phyloP scores from a whole-genome alignment of 495 filamentous ascomycete species.

The Aspergillus nidulans region DNA sequence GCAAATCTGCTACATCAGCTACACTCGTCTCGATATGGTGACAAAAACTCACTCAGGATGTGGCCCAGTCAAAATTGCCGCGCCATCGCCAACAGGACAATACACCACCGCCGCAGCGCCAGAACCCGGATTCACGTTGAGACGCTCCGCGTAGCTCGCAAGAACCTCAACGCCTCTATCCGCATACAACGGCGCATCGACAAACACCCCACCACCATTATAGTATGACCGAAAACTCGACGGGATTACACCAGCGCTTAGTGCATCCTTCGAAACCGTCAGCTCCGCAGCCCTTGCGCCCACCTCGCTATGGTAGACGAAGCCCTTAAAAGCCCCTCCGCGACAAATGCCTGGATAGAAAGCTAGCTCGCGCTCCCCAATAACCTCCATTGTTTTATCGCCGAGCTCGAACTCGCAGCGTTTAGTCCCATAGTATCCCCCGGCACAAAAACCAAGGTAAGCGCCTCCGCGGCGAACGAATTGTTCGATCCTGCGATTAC shows the following conservation, averaged over 20 bases:
- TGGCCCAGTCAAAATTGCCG: conserved; percentile 75
- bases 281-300: conserved; percentile 74
- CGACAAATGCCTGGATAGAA: conserved; percentile 88
- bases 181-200: conserved; percentile 62
- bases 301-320: conserved; percentile 84
- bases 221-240: conserved; percentile 75
- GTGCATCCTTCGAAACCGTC: conserved; percentile 56
- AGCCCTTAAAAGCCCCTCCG: conserved; percentile 84
- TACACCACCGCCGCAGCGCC: conserved; percentile 76
- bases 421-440: conserved; percentile 81
- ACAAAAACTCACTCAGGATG: conserved; percentile 78
- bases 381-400: conserved; percentile 73
- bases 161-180: conserved; percentile 71
- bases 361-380: conserved; percentile 77
- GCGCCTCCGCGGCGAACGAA: conserved; percentile 81
- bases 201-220: conserved; percentile 95
- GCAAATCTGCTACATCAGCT: conserved; percentile 61
- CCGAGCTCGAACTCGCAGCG: conserved; percentile 90
- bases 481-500: conserved; percentile 76
- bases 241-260: conserved; percentile 53
- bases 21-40: not conserved
- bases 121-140: conserved; percentile 74
- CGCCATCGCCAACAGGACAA: conserved; percentile 81
- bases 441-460: conserved; percentile 91
- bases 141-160: conserved; percentile 69